Percentiles rank a stretch among this genome's conserved stretches.
These are phyloP conservation scores for Phtheirospermum japonicum DNA, from an alignment of 257 asterid genomes.

Conservation along the genomic window DNA sequence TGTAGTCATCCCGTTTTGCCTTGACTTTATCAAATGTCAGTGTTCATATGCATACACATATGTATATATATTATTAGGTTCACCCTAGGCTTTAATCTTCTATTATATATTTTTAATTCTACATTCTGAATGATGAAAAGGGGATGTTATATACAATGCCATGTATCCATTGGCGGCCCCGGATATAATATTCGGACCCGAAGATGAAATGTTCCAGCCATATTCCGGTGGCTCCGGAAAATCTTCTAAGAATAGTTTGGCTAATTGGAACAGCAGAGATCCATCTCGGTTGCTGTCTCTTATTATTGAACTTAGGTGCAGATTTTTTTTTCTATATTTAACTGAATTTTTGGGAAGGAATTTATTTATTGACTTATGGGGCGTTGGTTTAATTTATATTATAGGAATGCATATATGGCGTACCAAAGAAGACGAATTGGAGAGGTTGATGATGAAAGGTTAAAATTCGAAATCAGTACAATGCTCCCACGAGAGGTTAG, in stretches of 20 bases:
- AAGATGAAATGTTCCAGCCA: constrained; percentile 73
- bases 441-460: constrained; percentile 74
- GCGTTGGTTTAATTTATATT: constrained; percentile 17
- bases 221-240: constrained; percentile 35
- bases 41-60: constrained; percentile 9
- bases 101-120: constrained; percentile 2
- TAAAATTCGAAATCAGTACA: constrained; percentile 87
- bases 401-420: constrained; percentile 68
- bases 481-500: constrained; percentile 89
- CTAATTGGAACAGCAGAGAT: constrained; percentile 78
- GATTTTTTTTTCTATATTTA: constrained; percentile 4
- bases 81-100: background rate
- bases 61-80: background rate
- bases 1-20: constrained; percentile 80
- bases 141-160: constrained; percentile 86
- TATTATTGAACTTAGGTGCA: constrained; percentile 74
- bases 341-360: constrained; percentile 8
- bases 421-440: constrained; percentile 73
- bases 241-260: constrained; percentile 44
- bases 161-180: constrained; percentile 79
- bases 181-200: constrained; percentile 79
- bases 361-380: constrained; percentile 4
- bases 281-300: constrained; percentile 65
- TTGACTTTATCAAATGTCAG: constrained; percentile 74
- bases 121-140: constrained; percentile 35